Evolutionary conservation across 129 eudicot genomes (phyloP).

Genomic region (Lonicera japonica): DNA sequence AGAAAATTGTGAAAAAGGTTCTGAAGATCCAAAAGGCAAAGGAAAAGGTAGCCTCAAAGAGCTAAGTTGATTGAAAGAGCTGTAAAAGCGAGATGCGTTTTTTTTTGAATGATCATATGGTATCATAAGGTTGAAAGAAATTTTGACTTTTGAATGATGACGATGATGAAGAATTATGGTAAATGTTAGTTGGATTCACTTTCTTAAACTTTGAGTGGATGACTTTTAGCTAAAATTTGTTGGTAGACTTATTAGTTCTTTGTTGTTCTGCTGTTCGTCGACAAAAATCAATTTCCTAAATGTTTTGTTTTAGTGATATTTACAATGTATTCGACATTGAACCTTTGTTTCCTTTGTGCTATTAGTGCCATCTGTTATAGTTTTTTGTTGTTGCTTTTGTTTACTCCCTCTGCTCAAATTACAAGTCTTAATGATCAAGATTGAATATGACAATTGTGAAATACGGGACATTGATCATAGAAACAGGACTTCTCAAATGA

Average conservation of each 20-base stretch:
- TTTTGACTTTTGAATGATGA: slow-evolving; percentile 30
- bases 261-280: no score
- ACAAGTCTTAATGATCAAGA: no score
- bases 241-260: no score
- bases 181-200: neutral
- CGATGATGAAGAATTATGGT: neutral
- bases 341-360: neutral
- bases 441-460: no score
- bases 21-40: slow-evolving; percentile 68
- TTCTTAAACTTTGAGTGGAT: no score
- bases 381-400: neutral
- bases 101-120: neutral
- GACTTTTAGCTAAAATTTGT: neutral
- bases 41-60: slow-evolving; percentile 60
- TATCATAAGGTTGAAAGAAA: slow-evolving; percentile 14
- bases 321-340: neutral
- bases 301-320: neutral
- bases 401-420: no score
- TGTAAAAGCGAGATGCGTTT: no score
- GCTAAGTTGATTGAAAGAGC: slow-evolving; percentile 11
- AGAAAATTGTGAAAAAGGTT: slow-evolving; percentile 78
- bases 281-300: no score
- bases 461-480: no score
- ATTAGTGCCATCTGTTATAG: neutral
- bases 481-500: no score